phyloP scores from a whole-genome alignment of 805 yeast species.

The Candida patagonica region DNA sequence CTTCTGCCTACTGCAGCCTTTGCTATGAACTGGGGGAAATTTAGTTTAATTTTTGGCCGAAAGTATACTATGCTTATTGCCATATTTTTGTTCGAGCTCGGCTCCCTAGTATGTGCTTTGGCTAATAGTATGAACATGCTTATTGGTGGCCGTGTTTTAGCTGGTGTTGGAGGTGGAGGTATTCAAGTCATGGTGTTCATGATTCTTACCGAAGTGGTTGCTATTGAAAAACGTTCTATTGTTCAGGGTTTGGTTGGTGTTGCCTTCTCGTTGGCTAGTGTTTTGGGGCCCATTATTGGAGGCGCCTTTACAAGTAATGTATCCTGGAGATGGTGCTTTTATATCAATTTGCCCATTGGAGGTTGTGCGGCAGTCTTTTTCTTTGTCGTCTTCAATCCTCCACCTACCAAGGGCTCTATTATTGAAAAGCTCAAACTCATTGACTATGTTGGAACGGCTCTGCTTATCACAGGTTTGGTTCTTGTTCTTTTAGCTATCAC shows the following conservation, averaged over 20 bases:
- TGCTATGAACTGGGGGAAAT: constrained; percentile 55
- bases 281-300: constrained; percentile 49
- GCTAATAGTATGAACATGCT: constrained; percentile 41
- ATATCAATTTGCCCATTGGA: constrained; percentile 36
- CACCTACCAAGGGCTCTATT: constrained; percentile 34
- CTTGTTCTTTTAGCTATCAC: constrained; percentile 45
- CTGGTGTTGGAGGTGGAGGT: constrained; percentile 90
- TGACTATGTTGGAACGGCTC: constrained; percentile 45
- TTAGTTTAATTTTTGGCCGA: constrained; percentile 42
- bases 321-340: constrained; percentile 48
- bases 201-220: constrained; percentile 65
- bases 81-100: constrained; percentile 32
- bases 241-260: constrained; percentile 59
- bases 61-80: constrained; percentile 31
- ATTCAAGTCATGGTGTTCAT: constrained; percentile 66
- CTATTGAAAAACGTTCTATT: constrained; percentile 66
- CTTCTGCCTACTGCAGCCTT: constrained; percentile 52
- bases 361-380: constrained; percentile 26
- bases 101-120: constrained; percentile 38
- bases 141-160: constrained; percentile 65
- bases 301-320: constrained; percentile 39
- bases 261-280: constrained; percentile 28
- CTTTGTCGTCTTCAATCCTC: constrained; percentile 21
- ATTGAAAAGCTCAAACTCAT: constrained; percentile 36
- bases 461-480: constrained; percentile 24